Evolutionary conservation across 1,139 yeast species (phyloP).

Genomic region (Suhomyces bolitotheri): DNA sequence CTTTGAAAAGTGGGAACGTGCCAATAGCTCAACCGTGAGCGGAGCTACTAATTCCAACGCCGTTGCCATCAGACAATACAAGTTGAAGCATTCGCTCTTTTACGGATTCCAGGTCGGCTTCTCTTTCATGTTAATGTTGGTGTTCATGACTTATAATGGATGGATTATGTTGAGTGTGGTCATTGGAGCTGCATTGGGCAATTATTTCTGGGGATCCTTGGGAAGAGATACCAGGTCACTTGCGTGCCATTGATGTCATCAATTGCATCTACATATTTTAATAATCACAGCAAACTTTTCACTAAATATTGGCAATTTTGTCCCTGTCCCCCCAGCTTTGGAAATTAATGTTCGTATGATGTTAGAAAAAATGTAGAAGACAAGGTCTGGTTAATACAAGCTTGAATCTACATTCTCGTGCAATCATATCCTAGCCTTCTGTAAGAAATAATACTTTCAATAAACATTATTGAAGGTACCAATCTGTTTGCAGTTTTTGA

Average conservation of each 20-base stretch:
- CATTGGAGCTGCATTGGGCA: constrained; percentile 67
- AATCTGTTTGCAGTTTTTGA: too few species aligned
- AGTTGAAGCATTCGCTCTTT: constrained; percentile 39
- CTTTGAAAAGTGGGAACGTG: constrained; percentile 34
- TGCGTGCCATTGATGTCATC: constrained; percentile 13
- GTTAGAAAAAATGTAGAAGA: too few species aligned
- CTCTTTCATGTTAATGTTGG: constrained; percentile 74
- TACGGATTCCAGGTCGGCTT: constrained; percentile 78
- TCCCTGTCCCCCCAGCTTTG: background rate
- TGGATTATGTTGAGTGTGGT: constrained; percentile 78
- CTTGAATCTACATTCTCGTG: too few species aligned
- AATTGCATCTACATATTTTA: too few species aligned
- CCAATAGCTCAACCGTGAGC: constrained; percentile 16
- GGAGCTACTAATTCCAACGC: constrained; percentile 19
- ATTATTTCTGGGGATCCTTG: constrained; percentile 55
- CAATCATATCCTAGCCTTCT: too few species aligned
- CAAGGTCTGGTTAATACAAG: too few species aligned
- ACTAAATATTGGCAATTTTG: too few species aligned
- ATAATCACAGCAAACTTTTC: background rate
- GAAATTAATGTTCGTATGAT: too few species aligned
- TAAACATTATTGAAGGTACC: too few species aligned
- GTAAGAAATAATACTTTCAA: too few species aligned
- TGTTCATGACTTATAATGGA: constrained; percentile 83
- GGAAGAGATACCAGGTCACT: constrained; percentile 7
- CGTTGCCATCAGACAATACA: constrained; percentile 21